Base-by-base conservation (phyloP, 176 grass and related monocot genomes). In the Triticum turgidum region DNA sequence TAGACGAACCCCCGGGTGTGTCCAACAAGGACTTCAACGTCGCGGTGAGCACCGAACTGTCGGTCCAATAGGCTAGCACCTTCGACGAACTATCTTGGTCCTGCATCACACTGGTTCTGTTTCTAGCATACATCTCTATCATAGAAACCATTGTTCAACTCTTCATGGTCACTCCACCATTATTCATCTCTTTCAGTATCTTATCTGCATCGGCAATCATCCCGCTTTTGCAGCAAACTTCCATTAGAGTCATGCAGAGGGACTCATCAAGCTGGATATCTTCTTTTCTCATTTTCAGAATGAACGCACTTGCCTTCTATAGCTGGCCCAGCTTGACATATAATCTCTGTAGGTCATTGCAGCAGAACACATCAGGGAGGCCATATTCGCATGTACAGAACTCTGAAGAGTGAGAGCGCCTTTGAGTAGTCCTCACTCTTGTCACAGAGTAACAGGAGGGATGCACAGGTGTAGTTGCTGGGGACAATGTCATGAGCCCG, bases 381-480 rank as follows among this genome's bases (percentile, higher is more conserved):
- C 82, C 86, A 35, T 59, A 76, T 61, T 76, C 79, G 68, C 65
- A 25, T 25, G 25, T 25, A 91, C 73, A 94, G 77, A 45, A 2
- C 76, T 81, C 67, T 88, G 39, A 41, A 41, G 39, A 9, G 39
- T 5, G 39, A 41, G 8, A 41, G 39, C 39, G 39, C 39, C 39
- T 41, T 41, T 8, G 39, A 41, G 39, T 9, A 41, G 39, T 41
- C 39, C 8, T 41, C 8, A 9, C 39, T 41, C 39, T 41, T 41
- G 39, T 41, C 39, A 41, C 9, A 41, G 7, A 41, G 39, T 6
- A 2, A 0, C 39, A 9, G 39, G 39, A 41, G 39, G 39, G 93
- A 94, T 56, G 93, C 96, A 80, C 90, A 95, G 15, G 93, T 95
- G 88, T 98, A 95, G 87, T 93, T 95, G 71, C 93, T 95, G 9